Evolutionary conservation across 139 green algal genomes (phyloP).

Genomic region (Ettlia oleoabundans): DNA sequence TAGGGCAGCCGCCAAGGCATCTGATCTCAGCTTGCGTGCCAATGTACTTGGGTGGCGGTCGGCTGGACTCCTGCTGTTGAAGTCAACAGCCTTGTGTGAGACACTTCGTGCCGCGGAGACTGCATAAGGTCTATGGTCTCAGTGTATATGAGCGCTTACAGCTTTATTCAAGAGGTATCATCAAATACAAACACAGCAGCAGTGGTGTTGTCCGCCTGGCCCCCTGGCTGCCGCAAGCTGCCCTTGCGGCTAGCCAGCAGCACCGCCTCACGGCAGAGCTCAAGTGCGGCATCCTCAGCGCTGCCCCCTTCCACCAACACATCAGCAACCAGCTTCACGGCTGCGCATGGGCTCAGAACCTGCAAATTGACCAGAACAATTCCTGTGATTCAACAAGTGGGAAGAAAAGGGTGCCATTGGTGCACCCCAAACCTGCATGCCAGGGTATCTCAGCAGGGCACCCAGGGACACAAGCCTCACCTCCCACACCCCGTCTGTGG

Average conservation of each 20-base stretch:
- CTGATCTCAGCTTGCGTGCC: neutral
- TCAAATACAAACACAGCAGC: slow-evolving; percentile 51
- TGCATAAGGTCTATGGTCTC: too few relatives aligned
- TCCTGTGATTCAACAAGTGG: too few relatives aligned
- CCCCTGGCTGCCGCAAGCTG: slow-evolving; percentile 7
- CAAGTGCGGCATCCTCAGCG: slow-evolving; percentile 44
- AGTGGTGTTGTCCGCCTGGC: slow-evolving; percentile 58
- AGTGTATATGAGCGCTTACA: neutral
- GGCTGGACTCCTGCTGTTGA: neutral
- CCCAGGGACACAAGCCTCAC: too few relatives aligned
- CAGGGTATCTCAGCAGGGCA: too few relatives aligned
- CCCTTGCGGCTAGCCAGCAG: slow-evolving; percentile 13
- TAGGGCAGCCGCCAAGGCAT: neutral
- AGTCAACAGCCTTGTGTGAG: too few relatives aligned
- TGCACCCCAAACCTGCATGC: too few relatives aligned
- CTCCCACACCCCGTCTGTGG: slow-evolving; percentile 78
- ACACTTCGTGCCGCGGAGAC: too few relatives aligned
- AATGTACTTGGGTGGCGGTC: neutral
- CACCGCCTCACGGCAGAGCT: slow-evolving; percentile 53
- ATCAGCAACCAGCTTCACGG: slow-evolving; percentile 61
- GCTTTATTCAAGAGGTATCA: slow-evolving; percentile 11
- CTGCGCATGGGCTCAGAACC: too few relatives aligned
- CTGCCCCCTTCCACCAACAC: slow-evolving; percentile 44
- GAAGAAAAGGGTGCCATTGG: too few relatives aligned
- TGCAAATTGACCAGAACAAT: slow-evolving; percentile 25